A percentile compares a stretch with the other conserved stretches of the same genome.
These are phyloP conservation scores for Lachnellula hyalina DNA, from an alignment of 2,329 filamentous ascomycete genomes.

Conservation along the genomic window DNA sequence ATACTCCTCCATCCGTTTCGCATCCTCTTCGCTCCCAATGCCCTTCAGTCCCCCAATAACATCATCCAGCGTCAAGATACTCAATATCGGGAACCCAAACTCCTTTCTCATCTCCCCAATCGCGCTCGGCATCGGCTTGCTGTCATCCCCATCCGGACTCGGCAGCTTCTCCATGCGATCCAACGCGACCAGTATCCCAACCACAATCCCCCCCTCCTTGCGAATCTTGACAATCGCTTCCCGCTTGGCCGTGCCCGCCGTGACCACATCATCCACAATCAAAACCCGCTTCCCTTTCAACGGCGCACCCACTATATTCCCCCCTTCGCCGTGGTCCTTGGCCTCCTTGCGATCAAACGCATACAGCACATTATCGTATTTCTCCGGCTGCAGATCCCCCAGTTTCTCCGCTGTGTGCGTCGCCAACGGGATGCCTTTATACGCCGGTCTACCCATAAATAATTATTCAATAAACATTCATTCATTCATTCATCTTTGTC, in stretches of 20 bases:
- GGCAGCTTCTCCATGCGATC: constrained; percentile 83
- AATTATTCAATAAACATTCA: too few species aligned
- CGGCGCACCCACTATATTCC: constrained; percentile 82
- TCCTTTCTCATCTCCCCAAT: constrained; percentile 82
- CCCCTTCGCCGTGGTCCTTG: constrained; percentile 93
- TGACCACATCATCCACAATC: constrained; percentile 95
- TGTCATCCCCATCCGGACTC: constrained; percentile 43
- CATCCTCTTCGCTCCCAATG: constrained; percentile 56
- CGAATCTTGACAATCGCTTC: constrained; percentile 89
- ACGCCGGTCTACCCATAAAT: constrained; percentile 56
- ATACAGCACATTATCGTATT: constrained; percentile 70
- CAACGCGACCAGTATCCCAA: constrained; percentile 82
- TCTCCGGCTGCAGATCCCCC: constrained; percentile 58
- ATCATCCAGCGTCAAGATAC: constrained; percentile 80
- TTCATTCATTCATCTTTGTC: too few species aligned
- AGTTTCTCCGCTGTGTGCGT: constrained; percentile 73
- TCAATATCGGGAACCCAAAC: constrained; percentile 75
- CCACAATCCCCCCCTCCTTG: constrained; percentile 76
- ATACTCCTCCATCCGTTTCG: constrained; percentile 68
- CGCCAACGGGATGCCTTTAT: constrained; percentile 94
- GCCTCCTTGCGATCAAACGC: constrained; percentile 94
- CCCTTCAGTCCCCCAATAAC: constrained; percentile 65
- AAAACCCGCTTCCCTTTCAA: constrained; percentile 81
- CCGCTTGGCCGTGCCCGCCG: constrained; percentile 87
- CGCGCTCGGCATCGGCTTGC: constrained; percentile 66